These are phyloP conservation scores for Mucor mucedo DNA, from an alignment of 371 early-diverging fungal species.

Conservation along the genomic window DNA sequence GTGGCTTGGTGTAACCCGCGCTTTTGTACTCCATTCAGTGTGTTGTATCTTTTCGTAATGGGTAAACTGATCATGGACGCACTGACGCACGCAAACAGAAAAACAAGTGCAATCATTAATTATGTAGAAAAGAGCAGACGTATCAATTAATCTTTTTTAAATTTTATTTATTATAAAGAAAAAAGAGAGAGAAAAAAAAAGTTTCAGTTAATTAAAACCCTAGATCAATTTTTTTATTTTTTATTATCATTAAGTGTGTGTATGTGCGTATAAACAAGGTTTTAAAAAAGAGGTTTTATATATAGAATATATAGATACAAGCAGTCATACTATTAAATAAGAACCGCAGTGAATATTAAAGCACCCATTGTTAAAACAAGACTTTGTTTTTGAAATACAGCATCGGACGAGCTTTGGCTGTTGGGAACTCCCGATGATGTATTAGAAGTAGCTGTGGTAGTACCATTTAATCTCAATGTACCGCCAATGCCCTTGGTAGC, in stretches of 20 bases:
- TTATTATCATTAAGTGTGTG: background rate
- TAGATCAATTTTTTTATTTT: constrained; percentile 1
- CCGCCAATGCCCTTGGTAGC: constrained; percentile 43
- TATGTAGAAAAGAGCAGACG: too few species aligned
- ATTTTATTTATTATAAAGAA: background rate
- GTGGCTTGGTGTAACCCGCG: constrained; percentile 3
- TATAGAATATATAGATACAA: background rate
- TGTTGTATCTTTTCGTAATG: constrained; percentile 1
- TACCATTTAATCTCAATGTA: constrained; percentile 20
- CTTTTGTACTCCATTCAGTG: background rate
- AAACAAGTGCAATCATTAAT: background rate
- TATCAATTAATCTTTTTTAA: background rate
- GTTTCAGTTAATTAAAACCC: constrained; percentile 3
- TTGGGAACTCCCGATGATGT: background rate
- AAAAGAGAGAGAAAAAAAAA: background rate
- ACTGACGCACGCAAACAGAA: background rate
- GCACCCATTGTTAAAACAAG: background rate
- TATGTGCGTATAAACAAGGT: background rate
- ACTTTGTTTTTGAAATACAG: background rate
- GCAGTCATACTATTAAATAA: background rate
- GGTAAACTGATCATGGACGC: constrained; percentile 2
- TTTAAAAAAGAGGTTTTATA: background rate
- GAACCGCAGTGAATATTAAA: background rate
- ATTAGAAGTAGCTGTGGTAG: constrained; percentile 2
- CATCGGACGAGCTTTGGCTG: background rate